Percentiles rank a stretch among this genome's conserved stretches.
Conservation (phyloP, 208 protist species). For the Histomonas meleagridis region DNA sequence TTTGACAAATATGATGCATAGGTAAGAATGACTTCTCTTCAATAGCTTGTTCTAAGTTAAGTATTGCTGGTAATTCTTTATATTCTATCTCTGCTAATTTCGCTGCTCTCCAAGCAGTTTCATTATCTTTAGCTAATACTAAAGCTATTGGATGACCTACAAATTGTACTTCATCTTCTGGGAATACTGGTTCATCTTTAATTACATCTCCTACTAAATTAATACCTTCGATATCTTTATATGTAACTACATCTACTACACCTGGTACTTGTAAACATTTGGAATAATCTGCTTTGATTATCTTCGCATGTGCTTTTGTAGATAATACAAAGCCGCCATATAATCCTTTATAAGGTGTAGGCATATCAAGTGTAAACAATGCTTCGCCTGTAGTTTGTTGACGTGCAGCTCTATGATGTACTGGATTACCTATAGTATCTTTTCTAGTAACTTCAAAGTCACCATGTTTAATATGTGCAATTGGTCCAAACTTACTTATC, state of each 20-base stretch:
- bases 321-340: constrained; percentile 39
- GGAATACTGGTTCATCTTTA: constrained; percentile 62
- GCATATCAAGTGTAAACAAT: constrained; percentile 52
- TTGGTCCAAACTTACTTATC: background rate
- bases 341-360: background rate
- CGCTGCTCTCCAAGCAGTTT: constrained; percentile 42
- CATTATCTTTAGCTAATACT: constrained; percentile 55
- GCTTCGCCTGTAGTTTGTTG: constrained; percentile 67
- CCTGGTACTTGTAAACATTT: constrained; percentile 42
- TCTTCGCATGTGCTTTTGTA: constrained; percentile 41
- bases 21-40: constrained; percentile 37
- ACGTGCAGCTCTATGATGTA: constrained; percentile 48
- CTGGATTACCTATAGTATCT: background rate
- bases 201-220: constrained; percentile 51
- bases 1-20: constrained; percentile 40
- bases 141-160: constrained; percentile 59
- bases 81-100: constrained; percentile 55
- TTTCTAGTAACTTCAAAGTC: background rate
- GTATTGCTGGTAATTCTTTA: constrained; percentile 46
- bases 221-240: constrained; percentile 42
- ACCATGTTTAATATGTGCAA: background rate
- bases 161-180: constrained; percentile 45
- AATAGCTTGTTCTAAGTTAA: constrained; percentile 56
- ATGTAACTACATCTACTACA: constrained; percentile 40
- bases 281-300: constrained; percentile 39